Percentiles rank a stretch among this genome's conserved stretches.
Evolutionary conservation across 805 yeast species (phyloP).

Genomic region (Candida pseudoglaebosa): DNA sequence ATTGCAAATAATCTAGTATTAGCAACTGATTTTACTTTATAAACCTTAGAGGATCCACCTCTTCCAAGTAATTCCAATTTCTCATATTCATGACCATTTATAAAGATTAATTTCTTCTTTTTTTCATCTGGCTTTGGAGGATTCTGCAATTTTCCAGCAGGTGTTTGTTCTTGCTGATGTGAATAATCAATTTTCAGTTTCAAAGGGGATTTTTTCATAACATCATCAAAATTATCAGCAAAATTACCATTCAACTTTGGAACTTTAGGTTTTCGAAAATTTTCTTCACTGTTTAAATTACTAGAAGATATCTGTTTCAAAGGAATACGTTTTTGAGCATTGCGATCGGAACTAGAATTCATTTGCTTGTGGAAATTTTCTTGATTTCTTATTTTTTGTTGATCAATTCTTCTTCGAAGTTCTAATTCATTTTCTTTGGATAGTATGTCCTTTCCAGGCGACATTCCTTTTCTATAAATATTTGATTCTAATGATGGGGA

Average conservation of each 20-base stretch:
- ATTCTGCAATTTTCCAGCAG: slow-evolving; percentile 2
- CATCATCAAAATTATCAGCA: no score
- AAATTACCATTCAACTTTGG: slow-evolving; percentile 14
- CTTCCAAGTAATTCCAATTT: slow-evolving; percentile 76
- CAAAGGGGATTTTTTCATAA: no score
- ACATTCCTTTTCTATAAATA: neutral
- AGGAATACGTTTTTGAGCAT: slow-evolving; percentile 5
- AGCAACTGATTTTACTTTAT: slow-evolving; percentile 57
- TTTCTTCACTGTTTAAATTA: slow-evolving; percentile 12
- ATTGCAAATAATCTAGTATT: slow-evolving; percentile 67
- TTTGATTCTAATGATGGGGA: neutral
- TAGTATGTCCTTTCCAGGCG: slow-evolving; percentile 1
- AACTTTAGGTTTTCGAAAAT: slow-evolving; percentile 31
- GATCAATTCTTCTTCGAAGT: slow-evolving; percentile 22
- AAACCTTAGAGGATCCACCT: slow-evolving; percentile 92
- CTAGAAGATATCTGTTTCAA: slow-evolving; percentile 9
- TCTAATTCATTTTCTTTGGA: slow-evolving; percentile 18
- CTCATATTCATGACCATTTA: slow-evolving; percentile 64
- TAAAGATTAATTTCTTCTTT: slow-evolving; percentile 25
- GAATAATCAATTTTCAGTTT: neutral
- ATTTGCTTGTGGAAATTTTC: slow-evolving; percentile 2
- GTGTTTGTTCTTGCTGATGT: slow-evolving; percentile 1
- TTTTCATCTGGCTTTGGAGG: slow-evolving; percentile 14
- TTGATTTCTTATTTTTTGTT: slow-evolving; percentile 17
- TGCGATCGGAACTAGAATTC: neutral